Conservation (phyloP, 139 green algal genomes). For the Zygnema cylindricum region DNA sequence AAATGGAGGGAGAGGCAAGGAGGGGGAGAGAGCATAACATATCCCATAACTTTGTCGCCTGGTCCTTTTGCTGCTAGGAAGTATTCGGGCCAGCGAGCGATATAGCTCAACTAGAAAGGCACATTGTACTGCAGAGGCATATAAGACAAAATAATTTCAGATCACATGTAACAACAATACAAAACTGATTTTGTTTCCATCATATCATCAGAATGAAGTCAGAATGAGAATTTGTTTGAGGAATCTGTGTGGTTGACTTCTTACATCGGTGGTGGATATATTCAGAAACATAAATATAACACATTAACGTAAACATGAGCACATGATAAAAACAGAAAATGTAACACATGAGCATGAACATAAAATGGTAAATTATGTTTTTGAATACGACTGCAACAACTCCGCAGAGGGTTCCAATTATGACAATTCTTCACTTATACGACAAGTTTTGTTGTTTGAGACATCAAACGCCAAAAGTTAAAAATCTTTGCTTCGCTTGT, state of each 20-base stretch:
- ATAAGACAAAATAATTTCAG: background rate
- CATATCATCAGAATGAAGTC: background rate
- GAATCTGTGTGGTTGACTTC: background rate
- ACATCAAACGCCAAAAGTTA: background rate
- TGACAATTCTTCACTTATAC: background rate
- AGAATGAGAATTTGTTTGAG: background rate
- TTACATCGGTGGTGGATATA: no score
- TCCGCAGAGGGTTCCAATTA: no score
- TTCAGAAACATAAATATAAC: background rate
- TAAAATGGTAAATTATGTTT: background rate
- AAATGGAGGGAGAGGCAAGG: no score
- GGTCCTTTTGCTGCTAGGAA: constrained; percentile 81
- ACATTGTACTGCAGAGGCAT: constrained; percentile 86
- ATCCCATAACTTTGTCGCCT: constrained; percentile 81
- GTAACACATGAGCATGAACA: no score
- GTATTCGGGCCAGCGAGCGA: constrained; percentile 92
- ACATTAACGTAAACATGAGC: background rate
- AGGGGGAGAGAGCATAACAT: constrained; percentile 67
- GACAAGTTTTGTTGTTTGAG: no score
- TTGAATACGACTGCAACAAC: background rate
- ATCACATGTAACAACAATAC: background rate
- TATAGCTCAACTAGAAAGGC: constrained; percentile 93
- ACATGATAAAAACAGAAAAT: background rate
- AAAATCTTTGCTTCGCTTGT: no score
- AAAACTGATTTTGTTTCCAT: background rate